Base-by-base conservation (phyloP, 768 basidiomycete genomes). In the Galerina marginata region DNA sequence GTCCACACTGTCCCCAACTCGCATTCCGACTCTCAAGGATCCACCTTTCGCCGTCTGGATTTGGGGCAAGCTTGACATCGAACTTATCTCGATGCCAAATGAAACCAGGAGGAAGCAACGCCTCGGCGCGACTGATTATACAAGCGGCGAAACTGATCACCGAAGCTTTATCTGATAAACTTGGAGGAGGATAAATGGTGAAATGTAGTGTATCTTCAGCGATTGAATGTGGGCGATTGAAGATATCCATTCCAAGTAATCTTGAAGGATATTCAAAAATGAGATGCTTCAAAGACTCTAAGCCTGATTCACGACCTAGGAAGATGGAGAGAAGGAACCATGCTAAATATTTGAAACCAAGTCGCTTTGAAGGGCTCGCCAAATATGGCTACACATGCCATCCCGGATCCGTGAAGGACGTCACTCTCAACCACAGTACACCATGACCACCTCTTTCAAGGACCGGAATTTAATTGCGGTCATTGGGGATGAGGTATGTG, bases 1-100 rank as follows among this genome's bases (percentile, higher is more conserved):
- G 73, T 99, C 96, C n/a, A 99, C 84, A 54, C 88, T 92, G 75
- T 99, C 97, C 2, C 97, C 96, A 23, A 99, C 92, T 46, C 95
- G 81, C 89, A 96, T 92, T 92, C 46, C 81, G 78, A 9, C 96
- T 95, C 69, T 94, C 88, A 1, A 98, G 75, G 43, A 87, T 77
- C 77, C 83, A 88, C n/a, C 57, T 51, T 52, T 76, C 61, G 15
- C 68, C 69, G 4, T 71, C 70, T 12, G 73, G 67, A 64, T 86
- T 78, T 20, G 79, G 72, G 7, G 81, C 83, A 15, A 91, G 81
- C 68, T 91, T 92, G 61, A 93, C 76, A 70, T 93, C 89, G 66
- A 94, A 94, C 9, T 85, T 69, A 75, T 95, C 93, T 52, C 92
- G 85, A 69, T 95, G 91, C 93, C 93, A 95, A 36, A 94, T 77